Conservation (phyloP, 768 basidiomycete genomes). For the Termitomyces titanicus region DNA sequence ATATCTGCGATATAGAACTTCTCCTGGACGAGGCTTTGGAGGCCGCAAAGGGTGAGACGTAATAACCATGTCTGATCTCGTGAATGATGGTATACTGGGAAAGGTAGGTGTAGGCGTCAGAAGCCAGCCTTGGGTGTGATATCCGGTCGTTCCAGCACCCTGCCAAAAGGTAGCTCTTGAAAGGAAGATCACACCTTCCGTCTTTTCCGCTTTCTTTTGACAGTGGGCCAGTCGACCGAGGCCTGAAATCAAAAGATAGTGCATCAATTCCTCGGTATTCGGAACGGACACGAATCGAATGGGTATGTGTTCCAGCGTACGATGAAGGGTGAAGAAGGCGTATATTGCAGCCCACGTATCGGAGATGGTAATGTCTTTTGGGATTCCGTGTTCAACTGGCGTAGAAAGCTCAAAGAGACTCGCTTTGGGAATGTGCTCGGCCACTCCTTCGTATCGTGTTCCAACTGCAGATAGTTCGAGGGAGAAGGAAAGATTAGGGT, state of each 20-base stretch:
- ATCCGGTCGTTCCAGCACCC: slow-evolving; percentile 39
- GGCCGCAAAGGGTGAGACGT: slow-evolving; percentile 51
- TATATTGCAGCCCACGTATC: slow-evolving; percentile 41
- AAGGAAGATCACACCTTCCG: slow-evolving; percentile 31
- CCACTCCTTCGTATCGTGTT: slow-evolving; percentile 24
- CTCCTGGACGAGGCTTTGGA: slow-evolving; percentile 36
- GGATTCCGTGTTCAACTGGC: slow-evolving; percentile 14
- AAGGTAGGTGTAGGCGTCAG: slow-evolving; percentile 25
- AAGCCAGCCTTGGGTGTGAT: slow-evolving; percentile 24
- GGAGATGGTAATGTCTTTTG: slow-evolving; percentile 19
- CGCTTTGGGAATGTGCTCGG: slow-evolving; percentile 27
- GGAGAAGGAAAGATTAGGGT: slow-evolving; percentile 10
- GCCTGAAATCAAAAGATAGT: slow-evolving; percentile 37
- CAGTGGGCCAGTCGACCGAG: slow-evolving; percentile 23
- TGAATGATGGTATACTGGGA: slow-evolving; percentile 37
- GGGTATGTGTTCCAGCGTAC: slow-evolving; percentile 39
- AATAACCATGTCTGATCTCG: slow-evolving; percentile 42
- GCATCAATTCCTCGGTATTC: slow-evolving; percentile 27
- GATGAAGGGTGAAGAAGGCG: slow-evolving; percentile 35
- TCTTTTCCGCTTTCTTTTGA: slow-evolving; percentile 10
- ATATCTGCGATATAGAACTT: slow-evolving; percentile 39
- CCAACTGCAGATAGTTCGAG: slow-evolving; percentile 25
- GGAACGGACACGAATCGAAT: slow-evolving; percentile 27
- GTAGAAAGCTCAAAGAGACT: slow-evolving; percentile 20
- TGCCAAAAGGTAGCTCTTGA: slow-evolving; percentile 46